A percentile compares a stretch with the other conserved stretches of the same genome.
phyloP scores from a whole-genome alignment of 371 early-diverging fungal genomes.

The Paraphysoderma sedebokerense region DNA sequence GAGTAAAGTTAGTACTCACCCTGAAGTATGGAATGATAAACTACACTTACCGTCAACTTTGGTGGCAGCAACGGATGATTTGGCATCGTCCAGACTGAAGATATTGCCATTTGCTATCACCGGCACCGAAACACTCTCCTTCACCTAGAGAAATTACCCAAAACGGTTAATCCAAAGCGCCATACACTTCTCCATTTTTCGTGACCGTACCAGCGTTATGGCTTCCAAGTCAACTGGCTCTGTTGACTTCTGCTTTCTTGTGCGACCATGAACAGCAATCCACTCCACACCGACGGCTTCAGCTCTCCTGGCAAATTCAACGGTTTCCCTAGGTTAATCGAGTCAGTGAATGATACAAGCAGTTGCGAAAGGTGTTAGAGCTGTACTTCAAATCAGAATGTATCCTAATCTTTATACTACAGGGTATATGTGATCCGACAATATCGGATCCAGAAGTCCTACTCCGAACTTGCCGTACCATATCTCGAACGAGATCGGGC shows the following conservation, averaged over 20 bases:
- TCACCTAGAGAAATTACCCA: too few relatives aligned
- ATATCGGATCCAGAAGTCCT: slow-evolving; percentile 14
- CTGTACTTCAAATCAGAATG: slow-evolving; percentile 43
- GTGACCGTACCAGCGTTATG: slow-evolving; percentile 47
- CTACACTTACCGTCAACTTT: slow-evolving; percentile 41
- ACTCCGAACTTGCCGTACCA: slow-evolving; percentile 51
- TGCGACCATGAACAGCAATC: slow-evolving; percentile 68
- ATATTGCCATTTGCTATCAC: slow-evolving; percentile 70
- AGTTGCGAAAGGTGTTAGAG: neutral
- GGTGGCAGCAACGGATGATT: slow-evolving; percentile 43
- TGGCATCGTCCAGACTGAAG: slow-evolving; percentile 44
- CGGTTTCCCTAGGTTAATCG: slow-evolving; percentile 29
- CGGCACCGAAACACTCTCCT: slow-evolving; percentile 48
- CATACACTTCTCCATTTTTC: too few relatives aligned
- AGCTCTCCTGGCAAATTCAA: slow-evolving; percentile 57
- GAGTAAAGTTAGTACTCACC: neutral
- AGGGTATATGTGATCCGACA: slow-evolving; percentile 36
- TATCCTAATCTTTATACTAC: slow-evolving; percentile 64
- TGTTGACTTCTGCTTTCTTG: slow-evolving; percentile 48
- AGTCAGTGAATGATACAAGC: neutral
- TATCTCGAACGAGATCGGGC: slow-evolving; percentile 62
- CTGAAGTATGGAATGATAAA: neutral
- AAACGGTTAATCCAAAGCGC: too few relatives aligned
- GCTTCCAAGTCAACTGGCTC: slow-evolving; percentile 54
- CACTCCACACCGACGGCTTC: slow-evolving; percentile 59